These are phyloP conservation scores for Russula virescens DNA, from an alignment of 768 basidiomycete genomes.

Conservation along the genomic window DNA sequence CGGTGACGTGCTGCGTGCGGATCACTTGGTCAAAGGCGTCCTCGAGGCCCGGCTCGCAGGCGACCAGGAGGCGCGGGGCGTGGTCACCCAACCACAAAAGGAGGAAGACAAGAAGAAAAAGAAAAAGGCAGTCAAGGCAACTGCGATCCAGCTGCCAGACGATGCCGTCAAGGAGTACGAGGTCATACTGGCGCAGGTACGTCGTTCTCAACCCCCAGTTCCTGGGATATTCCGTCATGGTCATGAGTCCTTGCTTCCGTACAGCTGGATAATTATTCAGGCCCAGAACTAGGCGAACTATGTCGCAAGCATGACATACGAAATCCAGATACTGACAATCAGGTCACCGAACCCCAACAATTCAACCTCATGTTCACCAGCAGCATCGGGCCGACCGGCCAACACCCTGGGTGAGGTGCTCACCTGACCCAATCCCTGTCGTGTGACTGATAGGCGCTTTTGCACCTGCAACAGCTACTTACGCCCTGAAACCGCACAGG, in stretches of 20 bases:
- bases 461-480: constrained; percentile 55
- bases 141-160: constrained; percentile 69
- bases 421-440: not conserved
- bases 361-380: constrained; percentile 99
- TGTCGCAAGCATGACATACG: constrained; percentile 73
- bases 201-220: constrained; percentile 27
- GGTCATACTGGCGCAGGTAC: constrained; percentile 77
- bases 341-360: constrained; percentile 85
- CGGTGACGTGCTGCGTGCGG: constrained; percentile 95
- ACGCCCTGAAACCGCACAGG: constrained; percentile 96
- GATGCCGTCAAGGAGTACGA: constrained; percentile 73
- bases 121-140: constrained; percentile 73
- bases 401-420: constrained; percentile 77
- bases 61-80: constrained; percentile 83
- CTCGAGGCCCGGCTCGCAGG: constrained; percentile 86
- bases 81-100: constrained; percentile 49
- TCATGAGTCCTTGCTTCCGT: constrained; percentile 14
- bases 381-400: constrained; percentile 95
- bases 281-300: constrained; percentile 82
- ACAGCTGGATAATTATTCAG: constrained; percentile 91
- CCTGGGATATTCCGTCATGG: constrained; percentile 8
- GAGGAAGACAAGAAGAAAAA: constrained; percentile 62
- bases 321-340: constrained; percentile 91
- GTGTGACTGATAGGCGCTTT: not conserved
- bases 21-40: constrained; percentile 92